Evolutionary conservation across 805 yeast species (phyloP).

Genomic region (Ogataea neopini): DNA sequence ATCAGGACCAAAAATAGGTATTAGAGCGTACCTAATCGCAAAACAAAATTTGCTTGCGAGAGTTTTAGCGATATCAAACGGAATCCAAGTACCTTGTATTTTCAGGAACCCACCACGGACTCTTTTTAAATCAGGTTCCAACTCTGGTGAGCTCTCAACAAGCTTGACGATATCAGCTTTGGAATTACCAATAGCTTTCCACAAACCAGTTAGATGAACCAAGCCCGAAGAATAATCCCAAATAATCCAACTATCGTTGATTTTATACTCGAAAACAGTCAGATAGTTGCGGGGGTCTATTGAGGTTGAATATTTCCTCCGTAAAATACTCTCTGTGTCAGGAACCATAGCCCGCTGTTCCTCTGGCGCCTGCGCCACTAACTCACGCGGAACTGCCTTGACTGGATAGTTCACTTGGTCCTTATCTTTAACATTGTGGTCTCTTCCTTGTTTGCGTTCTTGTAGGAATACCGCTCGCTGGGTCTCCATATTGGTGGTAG

Average conservation of each 20-base stretch:
- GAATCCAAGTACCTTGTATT: constrained; percentile 94
- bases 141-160: constrained; percentile 63
- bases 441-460: constrained; percentile 6
- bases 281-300: constrained; percentile 70
- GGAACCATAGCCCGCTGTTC: constrained; percentile 29
- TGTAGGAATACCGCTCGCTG: not conserved
- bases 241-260: constrained; percentile 72
- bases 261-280: constrained; percentile 69
- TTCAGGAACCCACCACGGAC: constrained; percentile 89
- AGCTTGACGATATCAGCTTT: constrained; percentile 79
- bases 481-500: not conserved
- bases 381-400: constrained; percentile 18
- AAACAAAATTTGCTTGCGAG: constrained; percentile 77
- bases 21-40: constrained; percentile 69
- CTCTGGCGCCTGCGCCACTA: constrained; percentile 17
- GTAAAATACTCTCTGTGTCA: constrained; percentile 18
- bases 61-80: constrained; percentile 63
- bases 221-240: constrained; percentile 87
- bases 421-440: not conserved
- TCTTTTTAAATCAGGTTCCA: constrained; percentile 63
- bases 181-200: constrained; percentile 71
- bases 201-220: constrained; percentile 84
- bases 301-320: constrained; percentile 65
- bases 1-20: constrained; percentile 75
- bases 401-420: constrained; percentile 30